Base-by-base conservation (phyloP, 441 rosid genomes). In the Erodium moschatum region DNA sequence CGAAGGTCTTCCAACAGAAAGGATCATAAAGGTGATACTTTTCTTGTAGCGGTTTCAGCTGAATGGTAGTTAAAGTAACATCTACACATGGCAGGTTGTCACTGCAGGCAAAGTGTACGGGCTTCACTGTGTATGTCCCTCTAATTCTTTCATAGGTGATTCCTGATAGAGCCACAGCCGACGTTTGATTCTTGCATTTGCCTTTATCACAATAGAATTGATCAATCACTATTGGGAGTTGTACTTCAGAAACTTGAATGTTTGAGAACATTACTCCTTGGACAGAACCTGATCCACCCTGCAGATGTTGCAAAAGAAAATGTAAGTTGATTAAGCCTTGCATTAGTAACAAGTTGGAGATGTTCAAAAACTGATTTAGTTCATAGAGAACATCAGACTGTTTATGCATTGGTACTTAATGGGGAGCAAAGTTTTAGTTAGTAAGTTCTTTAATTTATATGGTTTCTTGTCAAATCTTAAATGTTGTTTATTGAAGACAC, bases 201-300 rank as follows among this genome's bases (percentile, higher is more conserved):
- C 82, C 78, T 75, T 84, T 85, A 80, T 94, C 97, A 52, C 99
- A 94, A 67, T 94, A 94, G 83, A 80, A 91, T 75, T 94, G 99
- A 76, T 94, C 97, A 21, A 94, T 89, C 65, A 91, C 81, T 13
- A 94, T 90, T 8, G 99, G 97, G 65, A 82, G 82, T 71, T 87
- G 89, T 74, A 95, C 99, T 81, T 89, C 92, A 0, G 91, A 83
- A 44, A 95, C 90, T 79, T 85, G 96, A 68, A 95, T 90, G 87
- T 95, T 85, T 18, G 99, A 92, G 86, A 95, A 95, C 65, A 86
- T 69, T 19, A 92, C 85, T 19, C 89, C 92, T 67, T 83, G 87
- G 27, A 85, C 99, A 13, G 93, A 88, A 62, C 97, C 97, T 24
- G 82, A 82, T 67, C 97, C 97, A 74, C 97, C 99, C 94, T 94